Percentiles rank a stretch among this genome's conserved stretches.
These are phyloP conservation scores for Mortierella sp. DNA, from an alignment of 371 early-diverging fungal species.

Conservation along the genomic window DNA sequence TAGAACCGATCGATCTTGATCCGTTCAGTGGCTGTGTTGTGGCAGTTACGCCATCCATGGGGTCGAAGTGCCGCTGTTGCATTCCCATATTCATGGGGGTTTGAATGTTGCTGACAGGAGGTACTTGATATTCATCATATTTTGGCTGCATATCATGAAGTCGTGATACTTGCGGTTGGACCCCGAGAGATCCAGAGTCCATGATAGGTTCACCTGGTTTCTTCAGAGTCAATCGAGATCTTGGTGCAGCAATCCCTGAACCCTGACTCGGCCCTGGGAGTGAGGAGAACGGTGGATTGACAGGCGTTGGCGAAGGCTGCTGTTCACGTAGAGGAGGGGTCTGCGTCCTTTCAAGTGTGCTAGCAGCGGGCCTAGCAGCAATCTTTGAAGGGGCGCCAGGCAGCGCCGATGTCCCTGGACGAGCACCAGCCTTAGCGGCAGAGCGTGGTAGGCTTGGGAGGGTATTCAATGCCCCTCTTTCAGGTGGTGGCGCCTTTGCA, in stretches of 20 bases:
- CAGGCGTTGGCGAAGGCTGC: constrained; percentile 37
- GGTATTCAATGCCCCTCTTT: constrained; percentile 46
- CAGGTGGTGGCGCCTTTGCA: constrained; percentile 23
- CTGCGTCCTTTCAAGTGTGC: constrained; percentile 24
- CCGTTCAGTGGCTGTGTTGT: constrained; percentile 47
- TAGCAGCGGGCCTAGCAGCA: constrained; percentile 27
- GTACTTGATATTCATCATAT: constrained; percentile 17
- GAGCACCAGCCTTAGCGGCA: constrained; percentile 29
- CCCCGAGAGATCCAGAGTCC: constrained; percentile 42
- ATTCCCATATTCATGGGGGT: constrained; percentile 23
- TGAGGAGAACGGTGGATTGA: constrained; percentile 27
- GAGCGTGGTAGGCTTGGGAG: constrained; percentile 34
- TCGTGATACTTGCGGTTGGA: constrained; percentile 21
- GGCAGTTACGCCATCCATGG: constrained; percentile 64
- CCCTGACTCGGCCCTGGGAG: constrained; percentile 41
- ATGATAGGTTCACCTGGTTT: constrained; percentile 34
- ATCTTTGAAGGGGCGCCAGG: constrained; percentile 41
- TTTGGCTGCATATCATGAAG: constrained; percentile 38
- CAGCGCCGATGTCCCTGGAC: constrained; percentile 32
- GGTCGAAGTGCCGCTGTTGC: constrained; percentile 55
- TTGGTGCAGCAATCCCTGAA: constrained; percentile 29
- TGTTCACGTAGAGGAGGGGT: constrained; percentile 32
- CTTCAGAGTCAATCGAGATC: constrained; percentile 27
- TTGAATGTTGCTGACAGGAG: constrained; percentile 26
- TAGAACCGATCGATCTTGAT: constrained; percentile 11